Conservation (phyloP, 1,284 basidiomycete genomes). For the Wallemia hederae region DNA sequence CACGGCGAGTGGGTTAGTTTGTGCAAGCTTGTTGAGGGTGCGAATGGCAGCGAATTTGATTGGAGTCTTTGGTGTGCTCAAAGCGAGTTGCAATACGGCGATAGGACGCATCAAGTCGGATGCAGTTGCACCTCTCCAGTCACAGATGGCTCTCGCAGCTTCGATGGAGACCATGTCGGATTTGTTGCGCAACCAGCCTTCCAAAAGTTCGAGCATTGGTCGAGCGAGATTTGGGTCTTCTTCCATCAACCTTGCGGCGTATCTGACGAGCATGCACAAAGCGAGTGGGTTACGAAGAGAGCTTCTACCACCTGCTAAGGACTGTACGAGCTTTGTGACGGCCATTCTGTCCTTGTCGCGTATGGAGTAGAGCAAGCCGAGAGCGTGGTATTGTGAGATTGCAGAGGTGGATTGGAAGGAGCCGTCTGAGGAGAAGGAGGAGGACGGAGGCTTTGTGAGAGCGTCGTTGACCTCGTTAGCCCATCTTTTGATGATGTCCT, state of each 20-base stretch:
- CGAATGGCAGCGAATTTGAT: conserved; percentile 95
- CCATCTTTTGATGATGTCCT: conserved; percentile 91
- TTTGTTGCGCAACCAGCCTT: conserved; percentile 90
- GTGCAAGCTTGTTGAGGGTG: conserved; percentile 63
- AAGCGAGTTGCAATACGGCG: conserved; percentile 74
- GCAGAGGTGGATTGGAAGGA: conserved; percentile 59
- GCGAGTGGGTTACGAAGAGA: conserved; percentile 87
- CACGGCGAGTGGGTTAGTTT: conserved; percentile 55
- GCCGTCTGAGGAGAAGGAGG: conserved; percentile 41
- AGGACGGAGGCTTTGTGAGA: conserved; percentile 51
- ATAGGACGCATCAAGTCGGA: conserved; percentile 63
- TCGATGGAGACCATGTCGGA: conserved; percentile 99
- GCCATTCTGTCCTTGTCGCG: conserved; percentile 96
- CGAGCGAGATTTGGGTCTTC: conserved; percentile 83
- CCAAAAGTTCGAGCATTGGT: conserved; percentile 78
- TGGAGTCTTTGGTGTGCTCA: conserved; percentile 71
- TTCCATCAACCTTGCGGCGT: conserved; percentile 89
- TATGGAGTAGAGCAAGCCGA: conserved; percentile 79
- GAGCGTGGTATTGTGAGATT: conserved; percentile 89
- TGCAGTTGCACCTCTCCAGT: conserved; percentile 56
- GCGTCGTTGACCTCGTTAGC: conserved; percentile 95
- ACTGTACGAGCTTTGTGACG: conserved; percentile 96
- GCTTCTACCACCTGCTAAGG: conserved; percentile 59
- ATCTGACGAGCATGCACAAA: conserved; percentile 95
- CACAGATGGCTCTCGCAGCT: conserved; percentile 86